Percentiles rank a stretch among this genome's conserved stretches.
Evolutionary conservation across 2,329 filamentous ascomycete genomes (phyloP).

Genomic region (Neofusicoccum umdonicola): DNA sequence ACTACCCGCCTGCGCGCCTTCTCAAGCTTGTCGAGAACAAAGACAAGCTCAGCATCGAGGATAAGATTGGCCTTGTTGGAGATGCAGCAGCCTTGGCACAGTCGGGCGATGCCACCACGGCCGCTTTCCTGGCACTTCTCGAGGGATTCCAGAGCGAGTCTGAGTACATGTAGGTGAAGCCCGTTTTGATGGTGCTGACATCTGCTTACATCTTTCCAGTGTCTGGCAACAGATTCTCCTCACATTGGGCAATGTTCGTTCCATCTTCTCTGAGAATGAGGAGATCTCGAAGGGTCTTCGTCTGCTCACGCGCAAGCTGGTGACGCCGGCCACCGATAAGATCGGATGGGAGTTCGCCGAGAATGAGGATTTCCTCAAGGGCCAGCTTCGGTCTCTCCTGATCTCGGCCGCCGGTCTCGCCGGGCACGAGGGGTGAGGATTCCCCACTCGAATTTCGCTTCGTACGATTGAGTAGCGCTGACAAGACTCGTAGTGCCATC

Average conservation of each 20-base stretch:
- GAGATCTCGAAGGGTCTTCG: slow-evolving; percentile 70
- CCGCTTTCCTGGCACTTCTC: slow-evolving; percentile 77
- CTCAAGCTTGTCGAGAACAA: slow-evolving; percentile 76
- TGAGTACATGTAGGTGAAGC: slow-evolving; percentile 64
- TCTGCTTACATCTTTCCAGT: slow-evolving; percentile 29
- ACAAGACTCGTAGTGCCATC: slow-evolving; percentile 56
- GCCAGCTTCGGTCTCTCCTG: slow-evolving; percentile 78
- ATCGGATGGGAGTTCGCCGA: slow-evolving; percentile 83
- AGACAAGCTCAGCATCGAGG: slow-evolving; percentile 72
- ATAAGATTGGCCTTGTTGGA: slow-evolving; percentile 89
- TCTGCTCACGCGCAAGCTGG: slow-evolving; percentile 74
- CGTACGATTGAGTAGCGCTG: not conserved
- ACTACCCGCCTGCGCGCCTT: slow-evolving; percentile 83
- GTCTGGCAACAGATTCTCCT: slow-evolving; percentile 86
- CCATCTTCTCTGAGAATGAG: slow-evolving; percentile 78
- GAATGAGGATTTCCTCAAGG: slow-evolving; percentile 76
- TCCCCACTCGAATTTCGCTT: slow-evolving; percentile 1
- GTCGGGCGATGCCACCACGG: slow-evolving; percentile 78
- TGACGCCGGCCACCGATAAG: slow-evolving; percentile 70
- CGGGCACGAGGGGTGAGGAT: slow-evolving; percentile 68
- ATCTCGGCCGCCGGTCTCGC: slow-evolving; percentile 72
- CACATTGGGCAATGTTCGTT: slow-evolving; percentile 72
- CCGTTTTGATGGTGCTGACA: not conserved
- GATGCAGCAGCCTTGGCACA: slow-evolving; percentile 87
- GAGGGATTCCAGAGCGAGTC: slow-evolving; percentile 79